Conservation (phyloP, 2,329 filamentous ascomycete species). For the Colletotrichum sp. region DNA sequence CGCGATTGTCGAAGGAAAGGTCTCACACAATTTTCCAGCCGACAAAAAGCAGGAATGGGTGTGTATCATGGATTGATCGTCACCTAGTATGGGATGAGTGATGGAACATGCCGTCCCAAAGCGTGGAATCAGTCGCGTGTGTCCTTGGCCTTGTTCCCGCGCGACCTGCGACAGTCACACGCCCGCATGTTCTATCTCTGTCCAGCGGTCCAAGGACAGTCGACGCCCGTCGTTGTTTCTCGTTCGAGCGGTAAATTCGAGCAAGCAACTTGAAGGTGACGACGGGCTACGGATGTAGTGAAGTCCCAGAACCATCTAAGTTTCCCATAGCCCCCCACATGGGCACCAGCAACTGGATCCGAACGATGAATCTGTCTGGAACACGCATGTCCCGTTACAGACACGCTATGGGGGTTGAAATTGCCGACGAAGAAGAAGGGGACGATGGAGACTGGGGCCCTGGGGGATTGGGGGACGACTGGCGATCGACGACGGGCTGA, state of each 20-base stretch:
- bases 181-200: not conserved
- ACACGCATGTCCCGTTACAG: not conserved
- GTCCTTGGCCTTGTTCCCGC: not conserved
- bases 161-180: not conserved
- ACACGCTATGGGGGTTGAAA: not conserved
- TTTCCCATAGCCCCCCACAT: conserved; percentile 1
- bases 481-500: not conserved
- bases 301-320: not conserved
- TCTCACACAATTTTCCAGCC: not conserved
- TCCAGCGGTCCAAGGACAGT: too few relatives aligned
- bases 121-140: not conserved
- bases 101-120: not conserved
- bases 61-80: not conserved
- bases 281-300: not conserved
- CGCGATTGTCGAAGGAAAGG: not conserved
- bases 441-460: not conserved
- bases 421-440: not conserved
- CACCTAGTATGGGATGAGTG: not conserved
- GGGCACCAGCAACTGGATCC: not conserved
- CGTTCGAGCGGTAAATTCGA: not conserved
- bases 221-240: not conserved
- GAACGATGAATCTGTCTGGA: conserved; percentile 14
- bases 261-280: not conserved
- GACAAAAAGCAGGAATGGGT: not conserved
- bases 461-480: not conserved